These are phyloP conservation scores for Phialocephala subalpina DNA, from an alignment of 2,329 filamentous ascomycete genomes.

Conservation along the genomic window DNA sequence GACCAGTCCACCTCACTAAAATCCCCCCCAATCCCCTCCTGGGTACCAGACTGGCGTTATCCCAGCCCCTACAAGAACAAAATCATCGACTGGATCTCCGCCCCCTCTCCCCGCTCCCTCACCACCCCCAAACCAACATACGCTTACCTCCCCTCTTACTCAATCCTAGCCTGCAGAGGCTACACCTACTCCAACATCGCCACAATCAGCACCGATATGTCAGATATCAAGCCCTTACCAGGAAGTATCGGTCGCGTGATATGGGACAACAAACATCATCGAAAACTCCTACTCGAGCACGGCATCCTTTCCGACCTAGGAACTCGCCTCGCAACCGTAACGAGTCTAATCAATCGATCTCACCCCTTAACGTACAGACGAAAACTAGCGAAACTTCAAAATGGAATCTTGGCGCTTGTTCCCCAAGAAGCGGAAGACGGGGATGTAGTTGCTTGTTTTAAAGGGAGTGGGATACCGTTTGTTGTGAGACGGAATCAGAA, in stretches of 20 bases:
- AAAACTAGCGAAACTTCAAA: constrained; percentile 9
- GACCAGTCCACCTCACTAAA: background rate
- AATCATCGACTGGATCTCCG: constrained; percentile 17
- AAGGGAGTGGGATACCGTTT: constrained; percentile 13
- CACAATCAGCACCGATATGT: background rate
- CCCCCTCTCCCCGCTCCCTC: background rate
- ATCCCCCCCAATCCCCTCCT: constrained; percentile 18
- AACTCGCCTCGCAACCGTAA: constrained; percentile 5
- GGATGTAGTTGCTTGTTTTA: constrained; percentile 5
- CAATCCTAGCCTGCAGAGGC: constrained; percentile 8
- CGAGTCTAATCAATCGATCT: constrained; percentile 4
- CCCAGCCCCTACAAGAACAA: constrained; percentile 20
- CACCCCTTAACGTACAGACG: constrained; percentile 17
- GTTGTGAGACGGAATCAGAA: background rate
- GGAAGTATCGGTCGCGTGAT: constrained; percentile 15
- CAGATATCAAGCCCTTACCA: background rate
- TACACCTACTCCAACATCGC: constrained; percentile 1
- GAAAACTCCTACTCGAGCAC: constrained; percentile 6
- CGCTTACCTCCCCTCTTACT: background rate
- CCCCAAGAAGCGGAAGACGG: constrained; percentile 12
- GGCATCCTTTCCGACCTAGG: constrained; percentile 9
- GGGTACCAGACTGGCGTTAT: constrained; percentile 23
- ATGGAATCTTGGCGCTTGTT: constrained; percentile 9
- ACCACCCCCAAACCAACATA: background rate
- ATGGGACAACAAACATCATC: constrained; percentile 18